These are phyloP conservation scores for Tricholoma matsutake DNA, from an alignment of 768 basidiomycete species.

Conservation along the genomic window DNA sequence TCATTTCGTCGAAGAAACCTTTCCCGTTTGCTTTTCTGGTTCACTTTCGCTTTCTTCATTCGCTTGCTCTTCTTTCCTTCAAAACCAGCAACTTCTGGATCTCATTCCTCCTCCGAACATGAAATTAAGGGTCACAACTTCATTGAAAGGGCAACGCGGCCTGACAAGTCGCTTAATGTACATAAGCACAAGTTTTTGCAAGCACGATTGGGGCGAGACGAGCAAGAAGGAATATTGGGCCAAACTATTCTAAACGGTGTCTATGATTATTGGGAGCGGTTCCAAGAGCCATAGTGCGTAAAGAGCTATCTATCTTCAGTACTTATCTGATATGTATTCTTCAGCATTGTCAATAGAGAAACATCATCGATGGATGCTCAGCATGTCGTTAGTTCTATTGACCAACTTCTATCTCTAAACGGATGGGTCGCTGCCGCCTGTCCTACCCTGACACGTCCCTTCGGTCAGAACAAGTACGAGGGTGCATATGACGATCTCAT, in stretches of 20 bases:
- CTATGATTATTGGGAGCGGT: conserved; percentile 87
- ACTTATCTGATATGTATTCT: not conserved
- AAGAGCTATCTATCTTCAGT: not conserved
- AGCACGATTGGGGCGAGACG: conserved; percentile 83
- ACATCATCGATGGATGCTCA: conserved; percentile 90
- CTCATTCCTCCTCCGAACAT: conserved; percentile 33
- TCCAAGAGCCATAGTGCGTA: conserved; percentile 86
- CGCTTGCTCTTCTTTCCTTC: conserved; percentile 35
- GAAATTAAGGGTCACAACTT: conserved; percentile 52
- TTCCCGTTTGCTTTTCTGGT: conserved; percentile 38
- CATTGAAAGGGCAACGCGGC: conserved; percentile 50
- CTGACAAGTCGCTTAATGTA: conserved; percentile 82
- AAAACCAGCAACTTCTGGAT: conserved; percentile 35
- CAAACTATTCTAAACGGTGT: conserved; percentile 74
- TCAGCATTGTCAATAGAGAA: conserved; percentile 75
- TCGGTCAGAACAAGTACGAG: conserved; percentile 85
- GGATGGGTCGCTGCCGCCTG: conserved; percentile 98
- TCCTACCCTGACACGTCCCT: conserved; percentile 90
- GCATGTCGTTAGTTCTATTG: conserved; percentile 83
- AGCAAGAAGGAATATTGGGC: conserved; percentile 75
- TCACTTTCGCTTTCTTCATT: conserved; percentile 30
- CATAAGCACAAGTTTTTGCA: conserved; percentile 89
- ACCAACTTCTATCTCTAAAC: conserved; percentile 91
- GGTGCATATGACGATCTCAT: conserved; percentile 89
- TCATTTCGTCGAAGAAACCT: conserved; percentile 49